Evolutionary conservation across 2,329 filamentous ascomycete genomes (phyloP).

Genomic region (Blastomyces emzantsi): DNA sequence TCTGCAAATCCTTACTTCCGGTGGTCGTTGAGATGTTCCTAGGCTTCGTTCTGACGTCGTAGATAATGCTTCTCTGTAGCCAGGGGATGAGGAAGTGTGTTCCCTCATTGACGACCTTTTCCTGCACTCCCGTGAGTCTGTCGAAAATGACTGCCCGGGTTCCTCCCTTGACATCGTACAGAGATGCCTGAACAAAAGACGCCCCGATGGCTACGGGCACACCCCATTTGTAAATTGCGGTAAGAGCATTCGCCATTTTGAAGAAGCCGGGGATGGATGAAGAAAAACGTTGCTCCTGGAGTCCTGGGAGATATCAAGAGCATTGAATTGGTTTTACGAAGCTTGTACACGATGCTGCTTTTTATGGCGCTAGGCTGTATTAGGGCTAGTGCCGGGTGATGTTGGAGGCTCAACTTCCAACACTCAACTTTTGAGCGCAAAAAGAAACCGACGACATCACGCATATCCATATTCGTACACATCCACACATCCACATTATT

Average conservation of each 20-base stretch:
- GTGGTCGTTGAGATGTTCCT: constrained; percentile 97
- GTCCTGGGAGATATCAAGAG: background rate
- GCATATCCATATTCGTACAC: background rate
- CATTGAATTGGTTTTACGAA: constrained; percentile 12
- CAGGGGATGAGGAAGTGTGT: constrained; percentile 95
- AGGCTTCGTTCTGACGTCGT: constrained; percentile 95
- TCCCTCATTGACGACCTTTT: constrained; percentile 85
- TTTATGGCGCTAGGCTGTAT: constrained; percentile 25
- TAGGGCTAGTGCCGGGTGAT: constrained; percentile 27
- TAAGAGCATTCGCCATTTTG: constrained; percentile 41
- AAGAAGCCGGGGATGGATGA: background rate
- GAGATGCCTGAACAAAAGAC: constrained; percentile 60
- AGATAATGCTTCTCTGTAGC: constrained; percentile 89
- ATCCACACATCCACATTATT: background rate
- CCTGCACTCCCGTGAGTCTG: constrained; percentile 82
- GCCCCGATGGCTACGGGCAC: constrained; percentile 63
- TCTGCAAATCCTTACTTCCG: constrained; percentile 97
- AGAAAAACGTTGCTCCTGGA: constrained; percentile 11
- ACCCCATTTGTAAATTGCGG: constrained; percentile 41
- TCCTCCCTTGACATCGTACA: constrained; percentile 97
- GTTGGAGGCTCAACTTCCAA: constrained; percentile 15
- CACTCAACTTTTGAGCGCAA: constrained; percentile 20
- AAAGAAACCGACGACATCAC: constrained; percentile 18
- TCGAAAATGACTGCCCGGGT: constrained; percentile 97
- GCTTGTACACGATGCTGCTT: constrained; percentile 20